phyloP scores from a whole-genome alignment of 2,329 filamentous ascomycete genomes.

The Coniochaeta hoffmannii region DNA sequence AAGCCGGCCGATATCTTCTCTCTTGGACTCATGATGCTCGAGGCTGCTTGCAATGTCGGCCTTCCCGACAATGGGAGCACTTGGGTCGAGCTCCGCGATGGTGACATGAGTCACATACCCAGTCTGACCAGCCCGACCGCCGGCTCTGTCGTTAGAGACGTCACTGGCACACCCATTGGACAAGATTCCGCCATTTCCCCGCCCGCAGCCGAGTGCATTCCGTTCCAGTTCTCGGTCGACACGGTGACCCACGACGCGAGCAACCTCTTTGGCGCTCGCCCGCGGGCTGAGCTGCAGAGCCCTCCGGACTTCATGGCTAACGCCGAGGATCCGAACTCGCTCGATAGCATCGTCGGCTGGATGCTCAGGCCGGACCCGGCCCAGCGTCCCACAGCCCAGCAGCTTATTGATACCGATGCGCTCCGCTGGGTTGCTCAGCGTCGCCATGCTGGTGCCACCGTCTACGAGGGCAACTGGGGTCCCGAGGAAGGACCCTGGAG shows the following conservation, averaged over 20 bases:
- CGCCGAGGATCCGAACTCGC: slow-evolving; percentile 59
- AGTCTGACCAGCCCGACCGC: slow-evolving; percentile 76
- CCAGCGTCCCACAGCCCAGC: slow-evolving; percentile 64
- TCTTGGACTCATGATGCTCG: slow-evolving; percentile 86
- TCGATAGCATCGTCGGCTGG: slow-evolving; percentile 78
- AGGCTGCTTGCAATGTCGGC: slow-evolving; percentile 89
- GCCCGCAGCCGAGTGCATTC: slow-evolving; percentile 1
- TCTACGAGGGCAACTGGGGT: slow-evolving; percentile 95
- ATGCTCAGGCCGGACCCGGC: slow-evolving; percentile 76
- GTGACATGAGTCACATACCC: slow-evolving; percentile 82
- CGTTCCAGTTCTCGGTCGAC: background rate
- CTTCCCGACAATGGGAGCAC: slow-evolving; percentile 87
- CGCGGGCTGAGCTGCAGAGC: slow-evolving; percentile 43
- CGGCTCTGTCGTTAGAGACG: slow-evolving; percentile 65
- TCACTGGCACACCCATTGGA: slow-evolving; percentile 59
- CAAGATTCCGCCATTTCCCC: slow-evolving; percentile 18
- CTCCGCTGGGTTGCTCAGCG: slow-evolving; percentile 73
- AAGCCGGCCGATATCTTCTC: slow-evolving; percentile 92
- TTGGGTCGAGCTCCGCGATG: slow-evolving; percentile 84
- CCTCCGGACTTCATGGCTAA: slow-evolving; percentile 90
- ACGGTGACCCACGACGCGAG: slow-evolving; percentile 25
- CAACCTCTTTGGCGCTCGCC: slow-evolving; percentile 37
- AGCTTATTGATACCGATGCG: slow-evolving; percentile 66
- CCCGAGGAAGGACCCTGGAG: slow-evolving; percentile 45
- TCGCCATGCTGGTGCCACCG: slow-evolving; percentile 79